These are phyloP conservation scores for Isabelozyma pseudorhagii DNA, from an alignment of 805 yeast species.

Conservation along the genomic window DNA sequence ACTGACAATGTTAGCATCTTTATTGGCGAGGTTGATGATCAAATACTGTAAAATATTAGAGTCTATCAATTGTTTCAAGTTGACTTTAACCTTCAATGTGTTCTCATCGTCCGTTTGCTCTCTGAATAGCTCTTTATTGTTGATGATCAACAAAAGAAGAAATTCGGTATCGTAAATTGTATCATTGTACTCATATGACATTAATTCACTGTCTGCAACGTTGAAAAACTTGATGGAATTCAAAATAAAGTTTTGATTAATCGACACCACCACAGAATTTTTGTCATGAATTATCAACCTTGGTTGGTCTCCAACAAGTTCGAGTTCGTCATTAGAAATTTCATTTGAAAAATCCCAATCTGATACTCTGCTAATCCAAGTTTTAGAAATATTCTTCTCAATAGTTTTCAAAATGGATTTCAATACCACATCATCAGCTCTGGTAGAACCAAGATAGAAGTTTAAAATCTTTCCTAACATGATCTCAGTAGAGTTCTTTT, in stretches of 20 bases:
- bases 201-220: conserved; percentile 5
- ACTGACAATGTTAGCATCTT: conserved; percentile 13
- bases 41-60: conserved; percentile 52
- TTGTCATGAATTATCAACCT: conserved; percentile 44
- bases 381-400: conserved; percentile 49
- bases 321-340: conserved; percentile 39
- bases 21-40: conserved; percentile 44
- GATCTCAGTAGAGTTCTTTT: conserved; percentile 42
- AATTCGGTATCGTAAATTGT: conserved; percentile 69
- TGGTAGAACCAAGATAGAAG: conserved; percentile 61
- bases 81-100: conserved; percentile 31
- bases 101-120: conserved; percentile 22
- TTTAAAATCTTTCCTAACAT: conserved; percentile 46
- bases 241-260: conserved; percentile 47
- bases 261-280: conserved; percentile 47
- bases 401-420: conserved; percentile 52
- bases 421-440: conserved; percentile 60
- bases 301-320: conserved; percentile 39
- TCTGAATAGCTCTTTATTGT: conserved; percentile 60
- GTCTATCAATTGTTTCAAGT: conserved; percentile 56
- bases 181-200: conserved; percentile 16
- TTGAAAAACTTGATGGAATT: conserved; percentile 39
- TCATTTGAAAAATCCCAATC: conserved; percentile 63
- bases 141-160: conserved; percentile 55
- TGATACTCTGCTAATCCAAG: conserved; percentile 65